phyloP scores from a whole-genome alignment of 23 red algal species.

The Gracilaria vermiculophylla region DNA sequence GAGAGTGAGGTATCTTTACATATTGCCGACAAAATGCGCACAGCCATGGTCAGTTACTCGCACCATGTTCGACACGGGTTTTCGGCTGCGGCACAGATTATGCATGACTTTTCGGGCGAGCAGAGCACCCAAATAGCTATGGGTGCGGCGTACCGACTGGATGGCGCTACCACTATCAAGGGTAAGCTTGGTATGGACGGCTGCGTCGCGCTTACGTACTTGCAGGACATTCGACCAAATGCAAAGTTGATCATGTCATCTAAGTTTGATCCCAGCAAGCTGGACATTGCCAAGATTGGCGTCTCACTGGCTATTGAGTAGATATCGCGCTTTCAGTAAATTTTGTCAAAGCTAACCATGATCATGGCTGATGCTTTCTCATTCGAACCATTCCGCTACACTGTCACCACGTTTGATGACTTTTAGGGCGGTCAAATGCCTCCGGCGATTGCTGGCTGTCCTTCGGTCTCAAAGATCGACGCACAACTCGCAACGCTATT shows the following conservation, averaged over 20 bases:
- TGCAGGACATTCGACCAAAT: conserved; percentile 86
- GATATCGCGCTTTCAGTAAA: neutral
- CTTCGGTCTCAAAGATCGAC: too few relatives aligned
- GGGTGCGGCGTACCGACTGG: conserved; percentile 64
- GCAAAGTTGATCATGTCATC: conserved; percentile 79
- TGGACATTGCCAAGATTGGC: conserved; percentile 76
- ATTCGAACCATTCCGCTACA: too few relatives aligned
- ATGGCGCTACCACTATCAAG: conserved; percentile 74
- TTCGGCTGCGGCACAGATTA: conserved; percentile 74
- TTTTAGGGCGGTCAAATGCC: too few relatives aligned
- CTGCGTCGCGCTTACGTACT: conserved; percentile 57
- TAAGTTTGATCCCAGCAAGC: conserved; percentile 62
- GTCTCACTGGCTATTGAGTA: conserved; percentile 74
- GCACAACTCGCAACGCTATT: too few relatives aligned
- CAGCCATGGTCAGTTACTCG: conserved; percentile 68
- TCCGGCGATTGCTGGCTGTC: too few relatives aligned
- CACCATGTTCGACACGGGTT: conserved; percentile 79
- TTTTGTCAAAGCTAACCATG: neutral
- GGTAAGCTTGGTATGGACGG: conserved; percentile 84
- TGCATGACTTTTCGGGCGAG: conserved; percentile 17
- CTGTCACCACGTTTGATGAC: too few relatives aligned
- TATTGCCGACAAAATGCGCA: conserved; percentile 15
- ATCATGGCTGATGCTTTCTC: too few relatives aligned
- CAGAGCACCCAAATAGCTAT: conserved; percentile 44
- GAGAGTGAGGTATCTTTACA: conserved; percentile 75